These are phyloP conservation scores for Nitzschia sp. DNA, from an alignment of 108 stramenopile species.

Conservation along the genomic window DNA sequence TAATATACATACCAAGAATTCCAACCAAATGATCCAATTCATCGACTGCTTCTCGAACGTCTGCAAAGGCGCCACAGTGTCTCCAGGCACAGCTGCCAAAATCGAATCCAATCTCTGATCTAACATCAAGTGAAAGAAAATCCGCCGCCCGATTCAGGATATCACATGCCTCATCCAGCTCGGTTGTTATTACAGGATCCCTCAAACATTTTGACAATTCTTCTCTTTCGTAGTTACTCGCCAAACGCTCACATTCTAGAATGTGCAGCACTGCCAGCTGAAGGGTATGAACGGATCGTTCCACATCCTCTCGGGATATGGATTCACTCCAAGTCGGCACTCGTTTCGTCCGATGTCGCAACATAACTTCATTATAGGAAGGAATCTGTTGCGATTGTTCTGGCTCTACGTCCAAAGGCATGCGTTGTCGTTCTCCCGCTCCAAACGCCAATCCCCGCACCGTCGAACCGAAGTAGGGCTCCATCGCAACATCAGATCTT, in stretches of 20 bases:
- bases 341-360: conserved; percentile 58
- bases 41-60: conserved; percentile 83
- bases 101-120: conserved; percentile 74
- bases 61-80: conserved; percentile 83
- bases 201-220: conserved; percentile 39
- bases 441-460: conserved; percentile 33
- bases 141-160: conserved; percentile 23
- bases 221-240: conserved; percentile 77
- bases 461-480: conserved; percentile 20
- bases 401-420: not conserved
- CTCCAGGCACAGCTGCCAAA: conserved; percentile 88
- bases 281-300: conserved; percentile 40
- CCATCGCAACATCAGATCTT: not conserved
- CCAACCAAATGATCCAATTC: conserved; percentile 73
- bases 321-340: conserved; percentile 58
- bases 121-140: conserved; percentile 22
- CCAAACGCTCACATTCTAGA: conserved; percentile 45
- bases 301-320: conserved; percentile 33
- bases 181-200: conserved; percentile 7
- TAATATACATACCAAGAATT: conserved; percentile 29
- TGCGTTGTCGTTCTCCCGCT: conserved; percentile 4
- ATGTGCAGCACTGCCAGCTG: conserved; percentile 45
- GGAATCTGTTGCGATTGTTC: conserved; percentile 24
- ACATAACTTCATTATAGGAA: conserved; percentile 86
- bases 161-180: conserved; percentile 29